Evolutionary conservation across 2,329 filamentous ascomycete species (phyloP).

Genomic region (Aspergillus sp.): DNA sequence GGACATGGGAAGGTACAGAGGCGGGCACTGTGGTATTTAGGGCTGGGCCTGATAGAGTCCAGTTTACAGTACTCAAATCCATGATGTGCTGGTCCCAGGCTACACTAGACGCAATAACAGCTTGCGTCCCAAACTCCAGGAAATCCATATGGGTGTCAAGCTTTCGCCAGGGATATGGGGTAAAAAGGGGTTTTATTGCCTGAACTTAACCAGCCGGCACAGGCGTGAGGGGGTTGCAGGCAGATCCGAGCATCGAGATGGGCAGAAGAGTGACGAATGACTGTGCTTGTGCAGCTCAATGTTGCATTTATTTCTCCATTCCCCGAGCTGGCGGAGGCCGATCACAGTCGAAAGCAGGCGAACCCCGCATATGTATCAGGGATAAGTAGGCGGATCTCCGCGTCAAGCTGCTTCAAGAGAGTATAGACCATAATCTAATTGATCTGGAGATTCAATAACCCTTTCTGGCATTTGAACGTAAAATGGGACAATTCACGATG

Average conservation of each 20-base stretch:
- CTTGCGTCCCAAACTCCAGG: constrained; percentile 15
- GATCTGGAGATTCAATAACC: too few species aligned
- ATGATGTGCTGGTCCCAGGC: constrained; percentile 31
- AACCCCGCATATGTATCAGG: too few species aligned
- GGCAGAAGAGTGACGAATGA: neutral
- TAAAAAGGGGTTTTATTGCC: neutral
- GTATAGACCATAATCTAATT: too few species aligned
- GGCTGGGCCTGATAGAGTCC: constrained; percentile 48
- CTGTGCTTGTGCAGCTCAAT: neutral
- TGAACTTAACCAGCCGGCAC: too few species aligned
- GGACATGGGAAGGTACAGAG: constrained; percentile 57
- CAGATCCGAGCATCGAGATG: too few species aligned
- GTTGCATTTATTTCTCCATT: neutral
- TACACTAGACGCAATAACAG: constrained; percentile 18
- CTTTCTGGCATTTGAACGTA: too few species aligned
- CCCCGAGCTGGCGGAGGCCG: neutral
- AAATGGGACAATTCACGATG: too few species aligned
- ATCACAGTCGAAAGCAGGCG: neutral
- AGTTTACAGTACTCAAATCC: constrained; percentile 44
- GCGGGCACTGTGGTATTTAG: constrained; percentile 56
- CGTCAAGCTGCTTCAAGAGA: too few species aligned
- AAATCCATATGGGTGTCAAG: constrained; percentile 19
- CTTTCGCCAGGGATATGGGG: too few species aligned
- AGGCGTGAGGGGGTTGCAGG: too few species aligned
- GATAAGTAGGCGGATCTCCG: too few species aligned